Percentiles rank a stretch among this genome's conserved stretches.
Evolutionary conservation across 768 basidiomycete species (phyloP).

Genomic region (Tylopilus plumbeoviolaceoides): DNA sequence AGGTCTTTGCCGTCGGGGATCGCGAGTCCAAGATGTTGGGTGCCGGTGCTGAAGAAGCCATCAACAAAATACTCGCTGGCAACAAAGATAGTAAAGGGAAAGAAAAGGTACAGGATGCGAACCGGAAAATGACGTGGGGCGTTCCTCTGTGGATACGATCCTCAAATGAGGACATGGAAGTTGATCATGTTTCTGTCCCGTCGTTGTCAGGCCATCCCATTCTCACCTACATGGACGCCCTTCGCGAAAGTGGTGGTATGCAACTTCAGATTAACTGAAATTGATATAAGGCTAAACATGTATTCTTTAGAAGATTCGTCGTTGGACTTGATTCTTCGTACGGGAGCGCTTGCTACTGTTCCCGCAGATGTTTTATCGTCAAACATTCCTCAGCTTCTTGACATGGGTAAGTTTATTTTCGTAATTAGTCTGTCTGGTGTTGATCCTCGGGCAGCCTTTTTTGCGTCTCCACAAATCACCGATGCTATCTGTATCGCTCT

Average conservation of each 20-base stretch:
- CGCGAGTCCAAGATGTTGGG: constrained; percentile 29
- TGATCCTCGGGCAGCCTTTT: constrained; percentile 17
- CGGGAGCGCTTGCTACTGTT: constrained; percentile 37
- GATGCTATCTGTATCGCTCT: constrained; percentile 33
- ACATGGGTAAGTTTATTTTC: constrained; percentile 33
- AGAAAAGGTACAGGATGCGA: constrained; percentile 22
- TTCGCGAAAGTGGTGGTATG: constrained; percentile 34
- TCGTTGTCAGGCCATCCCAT: constrained; percentile 23
- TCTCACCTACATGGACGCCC: constrained; percentile 30
- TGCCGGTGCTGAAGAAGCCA: constrained; percentile 35
- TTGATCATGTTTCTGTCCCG: constrained; percentile 10
- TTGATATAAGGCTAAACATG: neutral
- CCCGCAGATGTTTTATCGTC: constrained; percentile 26
- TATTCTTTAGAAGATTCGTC: constrained; percentile 36
- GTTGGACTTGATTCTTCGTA: constrained; percentile 38
- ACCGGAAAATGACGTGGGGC: constrained; percentile 18
- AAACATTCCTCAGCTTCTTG: constrained; percentile 39
- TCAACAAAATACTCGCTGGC: constrained; percentile 41
- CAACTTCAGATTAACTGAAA: neutral
- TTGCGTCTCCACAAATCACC: constrained; percentile 25
- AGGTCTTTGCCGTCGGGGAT: constrained; percentile 36
- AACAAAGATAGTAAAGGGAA: constrained; percentile 35
- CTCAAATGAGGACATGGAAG: constrained; percentile 19
- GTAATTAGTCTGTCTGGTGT: neutral
- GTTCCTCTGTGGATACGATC: constrained; percentile 32